phyloP scores from a whole-genome alignment of 495 filamentous ascomycete genomes.

The Penicillium canescens region DNA sequence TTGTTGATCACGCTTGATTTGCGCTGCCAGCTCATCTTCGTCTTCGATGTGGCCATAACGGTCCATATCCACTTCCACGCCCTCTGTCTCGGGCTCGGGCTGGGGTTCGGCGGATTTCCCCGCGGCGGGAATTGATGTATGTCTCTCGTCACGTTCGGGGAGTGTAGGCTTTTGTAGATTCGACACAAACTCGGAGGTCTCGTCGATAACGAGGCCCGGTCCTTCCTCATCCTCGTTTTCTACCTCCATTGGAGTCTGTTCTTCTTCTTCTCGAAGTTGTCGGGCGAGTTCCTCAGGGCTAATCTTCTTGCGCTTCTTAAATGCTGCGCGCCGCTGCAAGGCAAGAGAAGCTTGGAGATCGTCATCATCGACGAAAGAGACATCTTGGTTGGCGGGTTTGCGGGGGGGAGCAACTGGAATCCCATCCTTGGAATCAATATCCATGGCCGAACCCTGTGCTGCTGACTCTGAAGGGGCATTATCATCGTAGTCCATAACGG shows the following conservation, averaged over 20 bases:
- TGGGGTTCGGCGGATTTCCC: slow-evolving; percentile 50
- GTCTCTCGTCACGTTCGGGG: slow-evolving; percentile 58
- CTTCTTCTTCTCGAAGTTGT: slow-evolving; percentile 75
- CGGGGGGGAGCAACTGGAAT: slow-evolving; percentile 39
- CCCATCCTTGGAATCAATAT: slow-evolving; percentile 62
- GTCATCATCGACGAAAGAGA: slow-evolving; percentile 85
- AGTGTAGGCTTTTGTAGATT: slow-evolving; percentile 69
- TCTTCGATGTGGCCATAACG: slow-evolving; percentile 58
- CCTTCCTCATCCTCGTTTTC: slow-evolving; percentile 52
- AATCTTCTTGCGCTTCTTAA: slow-evolving; percentile 86
- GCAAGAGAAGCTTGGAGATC: slow-evolving; percentile 87
- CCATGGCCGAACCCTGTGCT: slow-evolving; percentile 62
- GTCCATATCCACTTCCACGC: slow-evolving; percentile 63
- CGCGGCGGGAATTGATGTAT: slow-evolving; percentile 38
- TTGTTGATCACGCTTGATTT: slow-evolving; percentile 51
- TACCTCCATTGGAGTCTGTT: slow-evolving; percentile 54
- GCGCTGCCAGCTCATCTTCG: slow-evolving; percentile 50
- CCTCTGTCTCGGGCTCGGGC: slow-evolving; percentile 41
- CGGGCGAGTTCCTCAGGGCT: slow-evolving; percentile 83
- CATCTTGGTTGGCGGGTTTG: slow-evolving; percentile 64
- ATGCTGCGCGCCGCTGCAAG: slow-evolving; percentile 71
- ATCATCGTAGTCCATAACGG: slow-evolving; percentile 74
- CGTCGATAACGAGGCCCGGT: slow-evolving; percentile 83
- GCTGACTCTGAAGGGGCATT: slow-evolving; percentile 56
- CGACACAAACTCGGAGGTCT: slow-evolving; percentile 92